Base-by-base conservation (phyloP, 2,329 filamentous ascomycete species). In the Apiospora malaysiana region DNA sequence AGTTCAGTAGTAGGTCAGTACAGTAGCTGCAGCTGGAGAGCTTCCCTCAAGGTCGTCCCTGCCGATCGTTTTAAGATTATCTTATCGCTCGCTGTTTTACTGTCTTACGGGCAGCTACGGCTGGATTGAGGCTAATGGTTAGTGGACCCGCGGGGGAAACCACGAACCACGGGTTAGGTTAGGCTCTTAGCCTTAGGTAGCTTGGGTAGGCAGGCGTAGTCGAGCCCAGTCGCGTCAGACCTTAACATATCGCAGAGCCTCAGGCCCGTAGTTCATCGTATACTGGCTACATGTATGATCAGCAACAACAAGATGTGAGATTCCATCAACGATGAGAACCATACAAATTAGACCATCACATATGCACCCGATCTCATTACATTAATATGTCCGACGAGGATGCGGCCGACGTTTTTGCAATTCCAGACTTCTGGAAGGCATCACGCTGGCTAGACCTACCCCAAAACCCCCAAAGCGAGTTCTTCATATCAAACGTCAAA, bases 361-460 rank as follows among this genome's bases (percentile, higher is more conserved):
- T 51, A 70, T 56, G 45, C 56, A 37, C 56, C n/a, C 3, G 3
- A 40, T n/a, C 32, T 25, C 14, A 70, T 23, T 40, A 74, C 14
- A 70, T 23, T 40, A 74, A 73, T 25, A 85, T 84, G 82, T 78
- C 80, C 72, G 79, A 85, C 69, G 80, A 84, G 72, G 82, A 85
- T 51, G 77, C 81, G 69, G 83, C 87, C 66, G 81, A 91, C 77
- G 85, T 91, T 43, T 93, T 93, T 77, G 86, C 87, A 49, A 89
- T 90, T 65, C 89, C 89, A 49, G 85, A 91, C 76, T 86, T 92
- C 72, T 89, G 87, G 86, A 83, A 83, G 70, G 81, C 85, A 37
- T 89, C 90, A 2, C 84, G 81, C 74, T 86, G 86, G 79, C 80
- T 88, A 47, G 79, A 84, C 9, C 73, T 80, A 27, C 74, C 76